Evolutionary conservation across 148 eudicot genomes (phyloP).

Genomic region (Silene uniflora): DNA sequence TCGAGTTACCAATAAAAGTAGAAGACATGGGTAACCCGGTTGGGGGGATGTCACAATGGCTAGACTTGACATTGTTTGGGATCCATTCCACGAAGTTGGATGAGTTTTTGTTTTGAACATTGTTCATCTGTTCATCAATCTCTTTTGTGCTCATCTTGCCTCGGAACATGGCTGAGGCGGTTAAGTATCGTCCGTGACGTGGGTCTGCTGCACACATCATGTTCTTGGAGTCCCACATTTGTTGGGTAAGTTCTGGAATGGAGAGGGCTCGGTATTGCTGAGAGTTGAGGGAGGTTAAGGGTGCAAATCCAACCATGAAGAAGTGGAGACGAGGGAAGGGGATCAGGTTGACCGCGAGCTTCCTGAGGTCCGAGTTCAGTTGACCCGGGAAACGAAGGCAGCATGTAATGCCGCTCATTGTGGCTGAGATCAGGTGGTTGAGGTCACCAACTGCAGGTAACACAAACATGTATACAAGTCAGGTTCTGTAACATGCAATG

Average conservation of each 20-base stretch:
- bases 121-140: slow-evolving; percentile 49
- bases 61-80: slow-evolving; percentile 54
- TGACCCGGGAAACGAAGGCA: slow-evolving; percentile 58
- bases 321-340: slow-evolving; percentile 57
- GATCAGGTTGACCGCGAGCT: slow-evolving; percentile 53
- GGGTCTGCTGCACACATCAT: slow-evolving; percentile 84
- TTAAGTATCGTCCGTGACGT: slow-evolving; percentile 49
- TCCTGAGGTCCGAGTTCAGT: slow-evolving; percentile 51
- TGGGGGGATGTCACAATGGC: slow-evolving; percentile 52
- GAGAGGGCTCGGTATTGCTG: slow-evolving; percentile 61
- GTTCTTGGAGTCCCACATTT: slow-evolving; percentile 72
- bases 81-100: slow-evolving; percentile 59
- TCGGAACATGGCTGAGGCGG: slow-evolving; percentile 58
- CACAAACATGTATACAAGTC: background rate
- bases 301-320: slow-evolving; percentile 58
- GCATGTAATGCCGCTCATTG: slow-evolving; percentile 58
- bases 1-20: slow-evolving; percentile 52
- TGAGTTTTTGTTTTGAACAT: slow-evolving; percentile 54
- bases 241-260: slow-evolving; percentile 66
- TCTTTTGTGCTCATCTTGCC: slow-evolving; percentile 63
- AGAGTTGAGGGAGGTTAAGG: slow-evolving; percentile 48
- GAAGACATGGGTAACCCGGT: slow-evolving; percentile 47
- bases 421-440: slow-evolving; percentile 49
- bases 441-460: slow-evolving; percentile 42
- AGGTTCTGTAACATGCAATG: background rate